A percentile compares a stretch with the other conserved stretches of the same genome.
Evolutionary conservation across 345 rosid species (phyloP).

Genomic region (Salix koriyanagi): DNA sequence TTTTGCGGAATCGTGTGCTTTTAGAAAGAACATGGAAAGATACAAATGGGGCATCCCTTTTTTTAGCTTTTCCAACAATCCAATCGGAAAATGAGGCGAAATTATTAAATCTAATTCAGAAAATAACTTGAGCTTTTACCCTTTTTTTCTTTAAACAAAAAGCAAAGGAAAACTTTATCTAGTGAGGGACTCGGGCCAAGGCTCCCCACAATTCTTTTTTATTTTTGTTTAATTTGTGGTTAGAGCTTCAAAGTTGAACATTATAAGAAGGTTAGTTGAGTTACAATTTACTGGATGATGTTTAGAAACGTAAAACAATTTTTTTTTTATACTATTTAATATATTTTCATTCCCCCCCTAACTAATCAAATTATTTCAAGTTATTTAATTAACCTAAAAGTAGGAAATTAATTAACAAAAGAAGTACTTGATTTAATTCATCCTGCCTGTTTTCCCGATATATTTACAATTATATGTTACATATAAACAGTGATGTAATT

Average conservation of each 20-base stretch:
- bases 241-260: too few species aligned
- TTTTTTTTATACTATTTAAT: too few species aligned
- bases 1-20: background rate
- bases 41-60: background rate
- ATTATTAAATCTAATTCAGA: background rate
- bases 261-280: too few species aligned
- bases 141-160: too few species aligned
- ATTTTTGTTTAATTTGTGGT: too few species aligned
- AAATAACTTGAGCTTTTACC: background rate
- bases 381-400: background rate
- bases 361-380: too few species aligned
- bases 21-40: background rate
- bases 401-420: background rate
- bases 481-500: constrained; percentile 44
- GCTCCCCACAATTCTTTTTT: background rate
- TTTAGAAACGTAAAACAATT: background rate
- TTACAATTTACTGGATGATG: too few species aligned
- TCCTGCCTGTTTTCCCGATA: background rate
- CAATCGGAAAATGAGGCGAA: background rate
- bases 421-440: background rate
- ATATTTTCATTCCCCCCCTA: background rate
- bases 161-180: background rate
- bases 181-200: background rate
- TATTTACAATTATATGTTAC: background rate
- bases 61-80: background rate